Conservation (phyloP, 2,329 filamentous ascomycete species). For the Blumeriella jaapii region DNA sequence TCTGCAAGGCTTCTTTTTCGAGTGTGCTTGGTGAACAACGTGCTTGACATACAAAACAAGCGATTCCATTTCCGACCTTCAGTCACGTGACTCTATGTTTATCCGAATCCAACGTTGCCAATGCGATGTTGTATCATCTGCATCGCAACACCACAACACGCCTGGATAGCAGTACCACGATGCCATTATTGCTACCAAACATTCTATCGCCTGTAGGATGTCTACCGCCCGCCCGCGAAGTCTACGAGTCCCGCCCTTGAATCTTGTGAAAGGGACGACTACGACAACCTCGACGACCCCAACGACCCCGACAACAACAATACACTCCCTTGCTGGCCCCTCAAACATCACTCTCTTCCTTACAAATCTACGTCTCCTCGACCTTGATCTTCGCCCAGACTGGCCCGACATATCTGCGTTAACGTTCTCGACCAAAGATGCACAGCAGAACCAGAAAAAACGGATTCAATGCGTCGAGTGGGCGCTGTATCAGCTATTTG, state of each 20-base stretch:
- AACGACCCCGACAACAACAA: constrained; percentile 7
- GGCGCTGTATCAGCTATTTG: constrained; percentile 79
- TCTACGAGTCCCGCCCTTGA: constrained; percentile 18
- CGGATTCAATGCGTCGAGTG: constrained; percentile 78
- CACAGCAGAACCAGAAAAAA: constrained; percentile 65
- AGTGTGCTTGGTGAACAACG: no score
- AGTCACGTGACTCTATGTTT: no score
- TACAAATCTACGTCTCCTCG: constrained; percentile 71
- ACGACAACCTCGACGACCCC: no score
- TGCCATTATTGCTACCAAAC: neutral
- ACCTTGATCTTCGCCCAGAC: constrained; percentile 63
- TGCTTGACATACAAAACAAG: no score
- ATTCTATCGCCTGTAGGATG: neutral
- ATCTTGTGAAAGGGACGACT: constrained; percentile 13
- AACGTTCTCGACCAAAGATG: constrained; percentile 58
- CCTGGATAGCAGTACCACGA: neutral
- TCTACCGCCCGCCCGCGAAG: constrained; percentile 14
- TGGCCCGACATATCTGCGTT: constrained; percentile 67
- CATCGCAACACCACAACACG: neutral
- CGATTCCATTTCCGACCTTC: no score
- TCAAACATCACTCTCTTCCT: constrained; percentile 58
- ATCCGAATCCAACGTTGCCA: neutral
- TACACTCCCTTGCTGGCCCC: constrained; percentile 26
- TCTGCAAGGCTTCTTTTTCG: no score
- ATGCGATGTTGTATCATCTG: no score